A percentile compares a stretch with the other conserved stretches of the same genome.
These are phyloP conservation scores for Coffea humblotiana DNA, from an alignment of 305 asterid species.

Conservation along the genomic window DNA sequence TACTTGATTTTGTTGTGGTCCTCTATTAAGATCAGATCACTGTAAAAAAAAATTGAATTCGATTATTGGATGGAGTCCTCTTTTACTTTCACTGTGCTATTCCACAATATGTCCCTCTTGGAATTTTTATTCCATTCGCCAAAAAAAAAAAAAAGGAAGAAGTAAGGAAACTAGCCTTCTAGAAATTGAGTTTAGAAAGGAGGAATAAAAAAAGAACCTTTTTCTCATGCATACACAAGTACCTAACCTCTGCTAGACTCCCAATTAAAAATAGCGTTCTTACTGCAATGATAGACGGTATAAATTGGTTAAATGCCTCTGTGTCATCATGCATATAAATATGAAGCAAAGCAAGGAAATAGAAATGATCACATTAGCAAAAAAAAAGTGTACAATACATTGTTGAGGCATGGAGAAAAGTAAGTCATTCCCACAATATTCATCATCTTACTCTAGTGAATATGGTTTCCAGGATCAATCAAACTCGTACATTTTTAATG, in stretches of 20 bases:
- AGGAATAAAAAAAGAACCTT: background rate
- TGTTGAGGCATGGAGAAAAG: constrained; percentile 66
- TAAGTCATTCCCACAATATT: constrained; percentile 60
- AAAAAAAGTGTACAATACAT: background rate
- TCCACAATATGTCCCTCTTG: no score
- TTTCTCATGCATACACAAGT: background rate
- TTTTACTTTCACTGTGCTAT: no score
- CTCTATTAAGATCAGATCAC: no score
- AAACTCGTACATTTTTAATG: constrained; percentile 55
- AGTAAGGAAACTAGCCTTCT: no score
- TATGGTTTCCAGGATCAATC: constrained; percentile 33
- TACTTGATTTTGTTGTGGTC: no score
- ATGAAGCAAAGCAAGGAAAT: background rate
- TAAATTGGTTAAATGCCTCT: background rate
- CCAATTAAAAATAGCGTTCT: background rate
- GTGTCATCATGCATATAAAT: background rate
- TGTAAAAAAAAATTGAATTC: no score
- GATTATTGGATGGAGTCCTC: no score
- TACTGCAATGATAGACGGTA: no score
- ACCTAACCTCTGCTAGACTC: background rate
- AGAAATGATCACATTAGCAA: background rate
- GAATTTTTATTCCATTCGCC: no score
- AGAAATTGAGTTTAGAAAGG: no score
- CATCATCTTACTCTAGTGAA: constrained; percentile 37
- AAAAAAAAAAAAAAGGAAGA: no score